A percentile compares a stretch with the other conserved stretches of the same genome.
Conservation (phyloP, 768 basidiomycete species). For the Antrodiella citrinella region DNA sequence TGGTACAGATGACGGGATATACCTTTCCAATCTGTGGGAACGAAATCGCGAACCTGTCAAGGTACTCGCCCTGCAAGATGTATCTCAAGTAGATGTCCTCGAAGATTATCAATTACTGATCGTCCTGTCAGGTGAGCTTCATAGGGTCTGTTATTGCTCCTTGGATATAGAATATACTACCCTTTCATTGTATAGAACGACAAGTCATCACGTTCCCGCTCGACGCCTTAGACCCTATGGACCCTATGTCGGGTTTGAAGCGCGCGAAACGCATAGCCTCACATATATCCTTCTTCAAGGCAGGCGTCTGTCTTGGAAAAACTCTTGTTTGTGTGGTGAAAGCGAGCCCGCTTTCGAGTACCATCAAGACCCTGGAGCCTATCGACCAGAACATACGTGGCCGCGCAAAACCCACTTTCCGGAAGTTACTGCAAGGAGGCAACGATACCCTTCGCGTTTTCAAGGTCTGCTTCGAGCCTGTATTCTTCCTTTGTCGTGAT, state of each 20-base stretch:
- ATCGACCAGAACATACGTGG: conserved; percentile 83
- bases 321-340: conserved; percentile 97
- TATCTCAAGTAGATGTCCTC: conserved; percentile 91
- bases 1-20: conserved; percentile 97
- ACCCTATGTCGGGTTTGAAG: conserved; percentile 86
- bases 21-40: conserved; percentile 82
- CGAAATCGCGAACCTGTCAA: conserved; percentile 76
- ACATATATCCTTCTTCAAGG: conserved; percentile 97
- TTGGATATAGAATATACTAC: too few species aligned
- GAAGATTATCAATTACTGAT: conserved; percentile 94
- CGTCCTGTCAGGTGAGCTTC: conserved; percentile 95
- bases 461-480: conserved; percentile 44
- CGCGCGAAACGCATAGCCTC: conserved; percentile 92
- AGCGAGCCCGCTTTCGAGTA: conserved; percentile 88
- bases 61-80: conserved; percentile 82
- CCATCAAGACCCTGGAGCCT: conserved; percentile 95
- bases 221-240: conserved; percentile 83
- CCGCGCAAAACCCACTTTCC: conserved; percentile 84
- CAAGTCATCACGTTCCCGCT: conserved; percentile 95
- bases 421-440: conserved; percentile 87
- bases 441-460: conserved; percentile 91
- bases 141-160: too few species aligned
- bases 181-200: conserved; percentile 64
- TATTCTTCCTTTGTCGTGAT: background rate
- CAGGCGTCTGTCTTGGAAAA: conserved; percentile 83